Conservation (phyloP, 345 rosid genomes). For the Ricinus communis region DNA sequence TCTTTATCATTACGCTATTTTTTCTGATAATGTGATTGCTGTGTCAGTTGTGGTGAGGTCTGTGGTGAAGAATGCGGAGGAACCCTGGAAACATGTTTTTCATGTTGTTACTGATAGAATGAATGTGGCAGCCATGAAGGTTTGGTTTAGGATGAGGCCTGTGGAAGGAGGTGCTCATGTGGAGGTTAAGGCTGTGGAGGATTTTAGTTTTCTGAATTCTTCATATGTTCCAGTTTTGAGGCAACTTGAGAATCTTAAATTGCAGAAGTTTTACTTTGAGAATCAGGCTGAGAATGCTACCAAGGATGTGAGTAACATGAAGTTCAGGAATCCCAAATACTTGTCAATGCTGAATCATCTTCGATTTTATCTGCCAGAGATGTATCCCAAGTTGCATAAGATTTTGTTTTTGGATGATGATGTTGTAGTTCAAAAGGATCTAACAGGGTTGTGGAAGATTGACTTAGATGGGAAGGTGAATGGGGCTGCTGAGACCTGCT, state of each 20-base stretch:
- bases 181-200: conserved; percentile 79
- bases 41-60: conserved; percentile 92
- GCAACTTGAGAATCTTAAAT: conserved; percentile 65
- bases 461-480: conserved; percentile 88
- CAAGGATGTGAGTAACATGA: conserved; percentile 36
- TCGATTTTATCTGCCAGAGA: conserved; percentile 86
- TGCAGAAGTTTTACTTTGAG: conserved; percentile 50
- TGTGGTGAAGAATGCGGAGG: conserved; percentile 72
- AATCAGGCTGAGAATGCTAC: conserved; percentile 46
- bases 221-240: conserved; percentile 70
- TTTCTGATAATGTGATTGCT: conserved; percentile 87
- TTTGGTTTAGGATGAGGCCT: conserved; percentile 92
- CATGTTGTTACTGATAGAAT: conserved; percentile 81
- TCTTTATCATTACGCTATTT: conserved; percentile 74
- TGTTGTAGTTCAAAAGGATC: conserved; percentile 92
- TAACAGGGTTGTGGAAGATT: conserved; percentile 78
- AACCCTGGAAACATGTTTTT: conserved; percentile 80
- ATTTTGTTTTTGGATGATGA: conserved; percentile 84
- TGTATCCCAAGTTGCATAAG: conserved; percentile 80
- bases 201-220: conserved; percentile 60
- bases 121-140: conserved; percentile 93
- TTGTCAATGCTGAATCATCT: conserved; percentile 76
- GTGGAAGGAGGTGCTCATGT: conserved; percentile 66
- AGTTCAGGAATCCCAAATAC: conserved; percentile 61
- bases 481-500: conserved; percentile 93